Base-by-base conservation (phyloP, 139 green algal species). In the Penium margaritaceum region DNA sequence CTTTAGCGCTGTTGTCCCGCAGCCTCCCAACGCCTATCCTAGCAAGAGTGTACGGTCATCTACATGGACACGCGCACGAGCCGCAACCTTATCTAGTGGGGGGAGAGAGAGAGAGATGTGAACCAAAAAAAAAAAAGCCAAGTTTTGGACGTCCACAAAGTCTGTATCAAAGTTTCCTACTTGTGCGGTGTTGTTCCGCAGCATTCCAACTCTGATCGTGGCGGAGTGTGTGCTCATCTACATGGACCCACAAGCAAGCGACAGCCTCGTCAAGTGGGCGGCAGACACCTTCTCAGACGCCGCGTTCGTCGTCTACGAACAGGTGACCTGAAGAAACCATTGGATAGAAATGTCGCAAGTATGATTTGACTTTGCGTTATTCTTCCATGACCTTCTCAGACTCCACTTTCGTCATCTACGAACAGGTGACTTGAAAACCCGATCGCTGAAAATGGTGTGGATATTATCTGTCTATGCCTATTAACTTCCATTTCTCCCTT, bases 141-240 rank as follows among this genome's bases (percentile, higher is more conserved):
- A n/a, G n/a, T n/a, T n/a, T n/a, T n/a, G n/a, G n/a, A n/a, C n/a
- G n/a, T n/a, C n/a, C n/a, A n/a, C n/a, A n/a, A n/a, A n/a, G n/a
- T n/a, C n/a, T n/a, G n/a, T n/a, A n/a, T n/a, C n/a, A n/a, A n/a
- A n/a, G n/a, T n/a, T n/a, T n/a, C n/a, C n/a, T n/a, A n/a, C n/a
- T n/a, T n/a, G n/a, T 60, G 21, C 19, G 77, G 3, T 72, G 64
- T 41, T 47, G 5, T 4, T 47, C 17, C 34, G 9, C 64, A 81
- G 74, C 38, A 35, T 73, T 17, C 75, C 78, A 14, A 83, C 78
- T 3, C 38, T 84, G 1, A 65, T 84, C 44, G 75, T 84, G 30
- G 39, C 67, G 0, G 78, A 84, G 60, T 83, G 78, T 58, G 78
- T 84, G 6, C 66, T 84, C 33, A 84, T 83, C 36, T 83, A 83